These are phyloP conservation scores for Silene coronaria DNA, from an alignment of 179 eudicot genomes.

Conservation along the genomic window DNA sequence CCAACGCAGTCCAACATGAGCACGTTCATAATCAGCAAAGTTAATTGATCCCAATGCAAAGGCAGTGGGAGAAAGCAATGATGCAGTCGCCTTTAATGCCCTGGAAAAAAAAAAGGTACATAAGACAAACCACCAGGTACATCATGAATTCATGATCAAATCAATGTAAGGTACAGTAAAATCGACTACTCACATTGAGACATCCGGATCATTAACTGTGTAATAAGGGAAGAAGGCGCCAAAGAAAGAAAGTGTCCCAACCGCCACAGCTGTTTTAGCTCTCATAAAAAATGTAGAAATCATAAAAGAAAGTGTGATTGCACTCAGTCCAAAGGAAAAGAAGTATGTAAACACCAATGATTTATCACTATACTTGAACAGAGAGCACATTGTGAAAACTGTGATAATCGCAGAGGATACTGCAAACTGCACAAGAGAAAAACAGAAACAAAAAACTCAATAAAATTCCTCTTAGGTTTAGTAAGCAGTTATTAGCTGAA, in stretches of 20 bases:
- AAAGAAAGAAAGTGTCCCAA: constrained; percentile 93
- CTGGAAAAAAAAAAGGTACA: constrained; percentile 34
- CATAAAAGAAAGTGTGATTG: constrained; percentile 84
- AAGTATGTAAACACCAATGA: constrained; percentile 91
- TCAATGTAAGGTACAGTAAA: neutral
- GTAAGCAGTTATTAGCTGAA: neutral
- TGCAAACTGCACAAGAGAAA: constrained; percentile 68
- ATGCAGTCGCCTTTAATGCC: constrained; percentile 68
- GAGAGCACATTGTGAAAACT: constrained; percentile 73
- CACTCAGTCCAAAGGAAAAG: constrained; percentile 89
- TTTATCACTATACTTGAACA: constrained; percentile 91
- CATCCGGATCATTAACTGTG: constrained; percentile 70
- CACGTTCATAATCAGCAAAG: constrained; percentile 98
- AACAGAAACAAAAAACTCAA: constrained; percentile 12
- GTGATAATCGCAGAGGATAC: constrained; percentile 83
- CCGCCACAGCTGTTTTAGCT: constrained; percentile 98
- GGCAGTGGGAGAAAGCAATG: constrained; percentile 98
- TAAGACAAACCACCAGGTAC: neutral
- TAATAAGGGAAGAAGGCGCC: constrained; percentile 98
- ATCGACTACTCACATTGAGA: constrained; percentile 64
- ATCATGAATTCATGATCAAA: neutral
- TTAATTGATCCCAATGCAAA: constrained; percentile 94
- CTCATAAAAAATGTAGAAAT: constrained; percentile 90
- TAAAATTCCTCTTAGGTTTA: neutral
- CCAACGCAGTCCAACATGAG: constrained; percentile 99